Base-by-base conservation (phyloP, 1,284 basidiomycete genomes). In the Neonothopanus nambi region DNA sequence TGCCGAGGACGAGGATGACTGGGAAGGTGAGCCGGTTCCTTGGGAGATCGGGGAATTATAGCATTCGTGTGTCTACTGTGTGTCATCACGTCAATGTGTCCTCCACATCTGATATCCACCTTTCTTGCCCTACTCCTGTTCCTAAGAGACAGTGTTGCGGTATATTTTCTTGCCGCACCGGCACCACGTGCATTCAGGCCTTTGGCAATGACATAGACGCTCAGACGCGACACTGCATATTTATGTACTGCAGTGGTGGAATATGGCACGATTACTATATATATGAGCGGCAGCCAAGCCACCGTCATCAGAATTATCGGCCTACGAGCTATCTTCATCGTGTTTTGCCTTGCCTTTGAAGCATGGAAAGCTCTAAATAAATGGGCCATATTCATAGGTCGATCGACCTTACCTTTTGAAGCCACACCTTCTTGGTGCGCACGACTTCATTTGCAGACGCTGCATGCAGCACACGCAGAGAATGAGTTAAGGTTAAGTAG, bases 11-110 rank as follows among this genome's bases (percentile, higher is more conserved):
- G 85, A 86, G 63, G 87, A 89, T 44, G 89, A 91, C 58, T 91
- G 89, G 89, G 88, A 90, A 67, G 83, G 85, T 23, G 89, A 90
- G 66, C 85, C 86, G 36, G 77, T 89, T 37, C 85, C 88, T 56
- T 91, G 88, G 88, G 86, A 86, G 68, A 76, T 80, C 15, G 88
- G 82, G 45, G 88, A 90, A 64, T 63, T 91, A 64, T 89, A 73
- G 52, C 48, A 48, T 48, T 63, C 59, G 38, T 56, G 13, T 40
- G 15, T 17, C 8, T 38, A 17, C 15, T 42, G 24, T 51, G 15
- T 24, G 30, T 13, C 30, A 33, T 33, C 30, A 33, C 30, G 30
- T 33, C 8, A 33, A 33, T 33, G 13, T 33, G 11, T 33, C 30
- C 30, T 33, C 30, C 13, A 8, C 30, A 8, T 33, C 8, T 33